phyloP scores from a whole-genome alignment of 75 land plant genomes.

The Selaginella moellendorffii region DNA sequence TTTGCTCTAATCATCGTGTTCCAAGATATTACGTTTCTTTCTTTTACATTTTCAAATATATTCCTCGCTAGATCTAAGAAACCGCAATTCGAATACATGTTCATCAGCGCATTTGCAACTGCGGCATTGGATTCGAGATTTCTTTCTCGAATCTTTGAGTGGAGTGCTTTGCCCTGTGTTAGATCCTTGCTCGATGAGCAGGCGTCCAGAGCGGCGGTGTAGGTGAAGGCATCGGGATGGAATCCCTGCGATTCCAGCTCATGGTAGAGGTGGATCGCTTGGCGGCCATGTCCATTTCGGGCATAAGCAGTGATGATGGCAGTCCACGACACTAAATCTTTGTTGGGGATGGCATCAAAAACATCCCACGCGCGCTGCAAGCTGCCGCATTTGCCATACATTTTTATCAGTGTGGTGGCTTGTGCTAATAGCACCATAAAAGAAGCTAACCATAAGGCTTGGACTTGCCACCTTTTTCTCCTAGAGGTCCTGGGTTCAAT shows the following conservation, averaged over 20 bases:
- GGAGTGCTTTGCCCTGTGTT: constrained; percentile 15
- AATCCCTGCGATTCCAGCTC: neutral
- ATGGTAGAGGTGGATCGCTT: neutral
- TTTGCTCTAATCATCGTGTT: constrained; percentile 20
- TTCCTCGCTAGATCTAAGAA: constrained; percentile 9
- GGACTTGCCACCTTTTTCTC: no score
- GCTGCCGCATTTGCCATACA: constrained; percentile 6
- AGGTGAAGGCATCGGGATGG: neutral
- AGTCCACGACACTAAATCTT: constrained; percentile 1
- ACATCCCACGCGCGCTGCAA: neutral
- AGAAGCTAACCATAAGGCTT: no score
- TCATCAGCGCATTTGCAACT: constrained; percentile 16
- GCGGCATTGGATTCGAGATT: constrained; percentile 13
- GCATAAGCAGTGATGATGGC: neutral
- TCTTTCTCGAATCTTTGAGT: constrained; percentile 14
- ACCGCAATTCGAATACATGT: constrained; percentile 15
- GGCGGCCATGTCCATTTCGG: neutral
- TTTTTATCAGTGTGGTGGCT: neutral
- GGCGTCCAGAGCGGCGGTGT: neutral
- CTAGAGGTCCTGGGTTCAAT: no score
- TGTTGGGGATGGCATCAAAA: neutral
- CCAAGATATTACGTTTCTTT: constrained; percentile 15
- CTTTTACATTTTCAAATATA: constrained; percentile 14
- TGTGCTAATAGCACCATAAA: no score
- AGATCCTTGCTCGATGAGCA: neutral